Evolutionary conservation across 495 filamentous ascomycete genomes (phyloP), one percentile per base, ranked within the genome.

Genomic region (Penicillium mononematosum): DNA sequence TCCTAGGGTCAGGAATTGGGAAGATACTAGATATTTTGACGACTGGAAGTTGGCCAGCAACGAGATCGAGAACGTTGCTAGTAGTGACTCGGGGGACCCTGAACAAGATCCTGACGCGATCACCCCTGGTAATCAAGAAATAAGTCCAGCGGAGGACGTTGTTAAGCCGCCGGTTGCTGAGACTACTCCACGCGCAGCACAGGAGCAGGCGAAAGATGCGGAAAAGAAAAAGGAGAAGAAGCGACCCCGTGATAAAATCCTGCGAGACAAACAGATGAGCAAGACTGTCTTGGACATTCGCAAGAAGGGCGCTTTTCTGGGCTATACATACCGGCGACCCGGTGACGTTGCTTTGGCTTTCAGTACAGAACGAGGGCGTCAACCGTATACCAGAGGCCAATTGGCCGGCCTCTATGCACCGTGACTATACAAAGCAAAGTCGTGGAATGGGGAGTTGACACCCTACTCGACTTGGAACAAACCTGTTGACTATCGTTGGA

Each of bases 11-110:
- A 79, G 75, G 32, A 75, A 78, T 24, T 78, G 81, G 63, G 91
- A 93, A 56, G 91, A 96, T 60, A 96, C 91, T 12, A 86, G 88
- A 55, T 96, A 96, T 67, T 96, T 96, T 59, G 88, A 95, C 50
- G 88, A 93, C 50, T 86, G 87, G 58, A 85, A 86, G 38, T 74
- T 83, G n/a, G 81, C 88, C 54, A 85, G 78, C 36, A 74, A 81
- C 16, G 53, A 63, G 41, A 79, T 79, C 22, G 75, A 76, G 19
- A 69, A 74, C 1, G 65, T 66, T 5, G 64, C 55, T 3, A 58
- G 55, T 22, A 69, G 61, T 17, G 63, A 69, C 6, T 58, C 50
- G 1, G 61, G 68, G 25, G 58, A 54, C 38, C 45, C 36, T 5
- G 57, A 48, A 0, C 45, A 44, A 6, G 61, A 63, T 2, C 61